phyloP scores from a whole-genome alignment of 345 rosid genomes.

The Eutrema japonicum region DNA sequence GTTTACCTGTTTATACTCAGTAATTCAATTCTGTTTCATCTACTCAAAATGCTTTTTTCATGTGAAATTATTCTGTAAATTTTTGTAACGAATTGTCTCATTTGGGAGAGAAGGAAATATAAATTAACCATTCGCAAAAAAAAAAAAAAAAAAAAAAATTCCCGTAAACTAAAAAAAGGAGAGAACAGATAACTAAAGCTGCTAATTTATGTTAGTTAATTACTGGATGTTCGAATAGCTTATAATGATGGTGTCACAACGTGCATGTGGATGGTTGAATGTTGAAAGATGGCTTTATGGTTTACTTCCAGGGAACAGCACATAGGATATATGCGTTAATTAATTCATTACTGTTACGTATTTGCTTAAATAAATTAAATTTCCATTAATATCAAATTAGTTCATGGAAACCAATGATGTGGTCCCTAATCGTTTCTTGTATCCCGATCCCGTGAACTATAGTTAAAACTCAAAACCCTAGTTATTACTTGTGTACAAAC shows the following conservation, averaged over 20 bases:
- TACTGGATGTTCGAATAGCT: conserved; percentile 24
- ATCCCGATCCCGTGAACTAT: conserved; percentile 45
- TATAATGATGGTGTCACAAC: conserved; percentile 52
- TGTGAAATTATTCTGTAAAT: too few relatives aligned
- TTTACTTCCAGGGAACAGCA: conserved; percentile 45
- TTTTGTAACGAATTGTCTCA: too few relatives aligned
- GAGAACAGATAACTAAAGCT: conserved; percentile 31
- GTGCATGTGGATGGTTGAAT: conserved; percentile 50
- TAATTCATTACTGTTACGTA: conserved; percentile 8
- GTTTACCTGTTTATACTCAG: too few relatives aligned
- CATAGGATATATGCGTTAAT: conserved; percentile 36
- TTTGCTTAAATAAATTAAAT: conserved; percentile 20
- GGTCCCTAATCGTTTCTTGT: conserved; percentile 43
- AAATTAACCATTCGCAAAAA: too few relatives aligned
- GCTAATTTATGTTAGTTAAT: conserved; percentile 28
- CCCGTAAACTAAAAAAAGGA: background rate
- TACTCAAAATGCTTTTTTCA: too few relatives aligned
- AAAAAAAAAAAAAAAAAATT: too few relatives aligned
- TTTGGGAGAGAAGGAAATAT: too few relatives aligned
- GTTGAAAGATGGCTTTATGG: conserved; percentile 46
- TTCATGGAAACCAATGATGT: conserved; percentile 34
- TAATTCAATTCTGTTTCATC: too few relatives aligned
- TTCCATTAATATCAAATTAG: conserved; percentile 38
- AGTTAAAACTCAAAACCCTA: conserved; percentile 45
- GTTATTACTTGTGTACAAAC: conserved; percentile 20